phyloP scores from a whole-genome alignment of 192 early-diverging fungal species.

The Paraglomus brasilianum region DNA sequence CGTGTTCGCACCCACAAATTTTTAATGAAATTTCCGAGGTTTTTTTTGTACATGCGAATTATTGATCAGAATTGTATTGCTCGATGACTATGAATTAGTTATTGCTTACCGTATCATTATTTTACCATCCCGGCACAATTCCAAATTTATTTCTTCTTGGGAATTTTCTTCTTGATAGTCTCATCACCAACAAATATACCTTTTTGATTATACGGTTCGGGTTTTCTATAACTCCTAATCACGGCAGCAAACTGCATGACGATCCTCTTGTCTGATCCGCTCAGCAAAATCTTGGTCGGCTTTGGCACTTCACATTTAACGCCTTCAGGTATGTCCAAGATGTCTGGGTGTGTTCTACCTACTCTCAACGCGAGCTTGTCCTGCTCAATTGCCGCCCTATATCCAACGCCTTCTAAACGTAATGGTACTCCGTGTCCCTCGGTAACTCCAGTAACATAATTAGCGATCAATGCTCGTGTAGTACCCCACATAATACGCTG shows the following conservation, averaged over 20 bases:
- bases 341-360: slow-evolving; percentile 84
- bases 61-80: no score
- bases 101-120: no score
- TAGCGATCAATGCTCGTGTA: slow-evolving; percentile 81
- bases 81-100: no score
- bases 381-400: slow-evolving; percentile 81
- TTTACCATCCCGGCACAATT: not conserved
- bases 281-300: slow-evolving; percentile 83
- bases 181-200: slow-evolving; percentile 98
- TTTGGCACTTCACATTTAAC: slow-evolving; percentile 72
- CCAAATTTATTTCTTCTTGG: slow-evolving; percentile 82
- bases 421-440: slow-evolving; percentile 86
- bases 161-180: slow-evolving; percentile 98
- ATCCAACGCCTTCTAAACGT: slow-evolving; percentile 91
- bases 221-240: slow-evolving; percentile 85
- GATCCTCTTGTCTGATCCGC: slow-evolving; percentile 72
- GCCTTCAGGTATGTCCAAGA: slow-evolving; percentile 76
- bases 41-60: no score
- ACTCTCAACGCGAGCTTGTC: slow-evolving; percentile 73
- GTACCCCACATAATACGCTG: slow-evolving; percentile 98
- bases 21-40: no score
- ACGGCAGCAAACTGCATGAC: slow-evolving; percentile 92
- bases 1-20: no score
- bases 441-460: slow-evolving; percentile 84
- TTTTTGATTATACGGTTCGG: slow-evolving; percentile 99